Evolutionary conservation across 495 filamentous ascomycete genomes (phyloP), one percentile per base, ranked within the genome.

Genomic region (Xylaria acuta): DNA sequence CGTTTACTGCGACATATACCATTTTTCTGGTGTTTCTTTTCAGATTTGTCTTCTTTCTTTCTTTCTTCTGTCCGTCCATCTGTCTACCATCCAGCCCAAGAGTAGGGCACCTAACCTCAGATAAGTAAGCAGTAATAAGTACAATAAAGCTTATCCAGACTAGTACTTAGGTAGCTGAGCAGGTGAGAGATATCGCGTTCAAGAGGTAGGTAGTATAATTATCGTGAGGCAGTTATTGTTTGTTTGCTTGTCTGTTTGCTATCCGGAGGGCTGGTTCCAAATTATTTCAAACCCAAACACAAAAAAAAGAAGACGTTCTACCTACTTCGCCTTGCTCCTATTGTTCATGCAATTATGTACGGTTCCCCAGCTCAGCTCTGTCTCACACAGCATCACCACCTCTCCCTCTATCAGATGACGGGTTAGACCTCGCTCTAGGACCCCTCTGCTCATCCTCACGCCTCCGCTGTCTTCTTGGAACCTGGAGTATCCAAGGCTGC

Each of bases 341-440:
- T 32, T 56, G 27, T 56, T 30, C 43, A 56, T 60, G 54, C 56
- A 64, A 56, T 64, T 64, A 64, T 54, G 25, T 67, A 45, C 41
- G 41, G 22, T 53, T 66, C 32, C 8, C 47, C 64, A 2, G 18
- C 25, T 64, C 60, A 11, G 47, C 30, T 9, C 41, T 63, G 11
- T 30, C 62, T 71, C 34, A 79, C 51, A 79, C 77, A 63, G 77
- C 77, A 60, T 78, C 76, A 20, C 74, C 77, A 27, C 74, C 75
- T 67, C 74, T 20, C 0, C 36, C 45, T 30, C 53, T 53, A 63
- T 22, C n/a, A 34, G 45, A 34, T 4, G 49, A 64, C 22, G 77
- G 54, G 6, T 43, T 67, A 9, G 67, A 51, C 18, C 47, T 67
- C 27, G 59, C 34, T 66, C 68, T 64, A 49, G 59, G 45, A 71